Evolutionary conservation across 495 filamentous ascomycete genomes (phyloP), one percentile per base, ranked within the genome.

Genomic region (Neohortaea acidophila): DNA sequence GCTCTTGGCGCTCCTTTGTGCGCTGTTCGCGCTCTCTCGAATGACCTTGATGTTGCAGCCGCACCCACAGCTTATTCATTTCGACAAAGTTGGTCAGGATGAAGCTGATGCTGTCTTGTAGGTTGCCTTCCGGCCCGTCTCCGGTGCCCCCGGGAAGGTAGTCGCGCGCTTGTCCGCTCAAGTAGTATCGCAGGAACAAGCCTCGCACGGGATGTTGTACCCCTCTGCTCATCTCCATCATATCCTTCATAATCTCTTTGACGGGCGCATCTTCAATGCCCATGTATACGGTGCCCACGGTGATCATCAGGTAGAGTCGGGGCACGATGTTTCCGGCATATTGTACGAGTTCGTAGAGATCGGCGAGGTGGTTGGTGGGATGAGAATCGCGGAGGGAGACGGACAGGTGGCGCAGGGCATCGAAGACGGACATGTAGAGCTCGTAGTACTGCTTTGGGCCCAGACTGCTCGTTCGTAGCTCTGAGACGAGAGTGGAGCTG

Each of bases 201-300:
- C 89, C 89, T 33, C 89, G 79, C 33, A 94, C 82, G 2, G 89
- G 89, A 54, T 97, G 91, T 53, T 97, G 89, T 21, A 97, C 84
- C 33, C 89, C 89, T 45, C 89, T 73, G 59, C 83, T 94, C 89
- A 97, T 97, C 62, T 97, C 89, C 89, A 97, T 97, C 89, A 97
- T 97, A 56, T 97, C 89, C 60, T 97, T 97, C 89, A 97, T 97
- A 39, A 97, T 85, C 63, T 97, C 89, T 62, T 97, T 97, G 45
- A 97, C 87, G 3, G 89, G 89, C 31, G 89, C 91, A 72, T 94
- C 89, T 56, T 89, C 81, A 49, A 97, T 87, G 8, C 82, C 77
- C 89, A 97, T 97, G 63, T 97, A 97, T 22, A 94, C 89, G 3
- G 89, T 97, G 23, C 89, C 89, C 17, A 97, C 89, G 0, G 89